These are phyloP conservation scores for Oropetium thomaeum DNA, from an alignment of 176 grass and related monocot genomes.

Conservation along the genomic window DNA sequence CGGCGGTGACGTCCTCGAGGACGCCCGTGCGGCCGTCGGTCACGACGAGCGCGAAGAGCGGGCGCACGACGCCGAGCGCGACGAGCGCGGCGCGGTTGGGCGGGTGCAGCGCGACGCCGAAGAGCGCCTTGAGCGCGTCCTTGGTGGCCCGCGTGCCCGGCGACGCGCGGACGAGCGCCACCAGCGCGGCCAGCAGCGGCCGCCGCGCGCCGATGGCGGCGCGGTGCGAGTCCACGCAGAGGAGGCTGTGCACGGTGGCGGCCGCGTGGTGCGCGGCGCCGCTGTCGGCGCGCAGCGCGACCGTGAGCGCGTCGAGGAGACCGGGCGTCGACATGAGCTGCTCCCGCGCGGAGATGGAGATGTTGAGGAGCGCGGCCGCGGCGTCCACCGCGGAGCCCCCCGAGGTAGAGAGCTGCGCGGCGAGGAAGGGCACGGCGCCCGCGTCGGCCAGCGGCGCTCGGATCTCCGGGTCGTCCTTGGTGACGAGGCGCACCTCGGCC, in stretches of 20 bases:
- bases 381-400: slow-evolving; percentile 49
- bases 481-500: slow-evolving; percentile 54
- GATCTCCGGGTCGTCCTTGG: slow-evolving; percentile 72
- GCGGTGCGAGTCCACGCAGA: slow-evolving; percentile 65
- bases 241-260: slow-evolving; percentile 68
- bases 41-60: slow-evolving; percentile 70
- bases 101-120: slow-evolving; percentile 58
- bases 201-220: slow-evolving; percentile 52
- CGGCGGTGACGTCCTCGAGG: slow-evolving; percentile 83
- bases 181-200: slow-evolving; percentile 52
- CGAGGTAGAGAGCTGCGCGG: slow-evolving; percentile 32
- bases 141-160: slow-evolving; percentile 59
- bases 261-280: slow-evolving; percentile 75
- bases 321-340: slow-evolving; percentile 58
- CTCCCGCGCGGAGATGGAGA: slow-evolving; percentile 75
- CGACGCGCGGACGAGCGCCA: slow-evolving; percentile 48
- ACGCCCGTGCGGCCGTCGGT: slow-evolving; percentile 58
- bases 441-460: slow-evolving; percentile 54
- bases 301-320: slow-evolving; percentile 67
- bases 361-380: slow-evolving; percentile 79
- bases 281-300: slow-evolving; percentile 46
- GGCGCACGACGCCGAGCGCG: slow-evolving; percentile 47
- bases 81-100: slow-evolving; percentile 61
- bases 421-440: slow-evolving; percentile 61
- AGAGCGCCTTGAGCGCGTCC: slow-evolving; percentile 92